Evolutionary conservation across 139 green algal species (phyloP).

Genomic region (Zygnema circumcarinatum): DNA sequence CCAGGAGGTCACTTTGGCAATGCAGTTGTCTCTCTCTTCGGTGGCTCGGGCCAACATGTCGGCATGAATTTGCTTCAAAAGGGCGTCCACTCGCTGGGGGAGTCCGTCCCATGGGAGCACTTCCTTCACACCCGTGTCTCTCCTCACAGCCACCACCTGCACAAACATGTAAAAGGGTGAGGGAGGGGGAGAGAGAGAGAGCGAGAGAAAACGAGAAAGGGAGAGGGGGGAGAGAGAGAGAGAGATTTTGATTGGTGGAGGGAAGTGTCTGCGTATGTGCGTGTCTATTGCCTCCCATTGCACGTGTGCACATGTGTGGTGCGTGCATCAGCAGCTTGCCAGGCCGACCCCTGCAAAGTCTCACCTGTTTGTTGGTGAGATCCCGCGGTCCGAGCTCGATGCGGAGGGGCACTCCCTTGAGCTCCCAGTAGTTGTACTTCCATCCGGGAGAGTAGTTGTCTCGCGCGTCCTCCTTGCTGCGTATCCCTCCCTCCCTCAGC

Average conservation of each 20-base stretch:
- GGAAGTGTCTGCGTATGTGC: background rate
- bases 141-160: constrained; percentile 77
- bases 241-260: background rate
- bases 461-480: constrained; percentile 79
- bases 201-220: background rate
- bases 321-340: too few species aligned
- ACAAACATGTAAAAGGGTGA: background rate
- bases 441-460: constrained; percentile 96
- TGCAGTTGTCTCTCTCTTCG: constrained; percentile 68
- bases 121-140: constrained; percentile 94
- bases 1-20: constrained; percentile 79
- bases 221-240: background rate
- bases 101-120: constrained; percentile 81
- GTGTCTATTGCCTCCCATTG: too few species aligned
- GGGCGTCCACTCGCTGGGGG: constrained; percentile 61
- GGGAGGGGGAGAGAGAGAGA: background rate
- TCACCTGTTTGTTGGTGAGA: constrained; percentile 79
- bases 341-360: too few species aligned
- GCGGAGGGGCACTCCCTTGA: constrained; percentile 92
- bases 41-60: constrained; percentile 81
- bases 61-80: constrained; percentile 86
- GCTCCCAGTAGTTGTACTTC: constrained; percentile 99
- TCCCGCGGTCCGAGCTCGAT: constrained; percentile 94
- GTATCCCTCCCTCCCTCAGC: constrained; percentile 73
- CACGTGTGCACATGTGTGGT: too few species aligned